Conservation (phyloP, 2,329 filamentous ascomycete genomes). For the Fusarium sp. region DNA sequence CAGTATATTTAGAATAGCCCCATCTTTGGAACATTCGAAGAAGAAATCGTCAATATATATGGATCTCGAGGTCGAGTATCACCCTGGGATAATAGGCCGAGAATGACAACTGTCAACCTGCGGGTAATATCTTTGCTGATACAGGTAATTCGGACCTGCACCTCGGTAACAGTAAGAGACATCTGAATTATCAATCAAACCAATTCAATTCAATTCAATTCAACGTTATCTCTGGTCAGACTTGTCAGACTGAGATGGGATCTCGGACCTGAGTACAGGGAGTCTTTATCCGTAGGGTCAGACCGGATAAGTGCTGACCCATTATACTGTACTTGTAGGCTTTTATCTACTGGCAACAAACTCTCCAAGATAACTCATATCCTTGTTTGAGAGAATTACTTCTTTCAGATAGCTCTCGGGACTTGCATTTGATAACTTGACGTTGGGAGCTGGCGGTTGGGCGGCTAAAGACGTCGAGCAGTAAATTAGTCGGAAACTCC, state of each 20-base stretch:
- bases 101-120: background rate
- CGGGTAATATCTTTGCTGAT: background rate
- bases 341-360: slow-evolving; percentile 6
- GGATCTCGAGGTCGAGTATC: background rate
- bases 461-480: slow-evolving; percentile 22
- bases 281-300: slow-evolving; percentile 7
- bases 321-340: background rate
- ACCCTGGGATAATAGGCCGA: background rate
- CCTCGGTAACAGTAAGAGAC: background rate
- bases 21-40: background rate
- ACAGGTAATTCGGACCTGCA: slow-evolving; percentile 15
- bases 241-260: slow-evolving; percentile 2
- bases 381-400: background rate
- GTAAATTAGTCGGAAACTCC: slow-evolving; percentile 29
- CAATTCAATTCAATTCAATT: background rate
- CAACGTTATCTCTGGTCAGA: slow-evolving; percentile 5
- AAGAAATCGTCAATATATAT: background rate
- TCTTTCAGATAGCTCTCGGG: background rate
- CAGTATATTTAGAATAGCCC: background rate
- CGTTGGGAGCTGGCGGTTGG: slow-evolving; percentile 9
- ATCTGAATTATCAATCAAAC: slow-evolving; percentile 5
- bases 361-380: background rate
- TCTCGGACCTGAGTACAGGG: slow-evolving; percentile 10
- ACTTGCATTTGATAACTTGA: background rate
- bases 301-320: slow-evolving; percentile 21